Base-by-base conservation (phyloP, 2,329 filamentous ascomycete genomes). In the Graphilbum sp. region DNA sequence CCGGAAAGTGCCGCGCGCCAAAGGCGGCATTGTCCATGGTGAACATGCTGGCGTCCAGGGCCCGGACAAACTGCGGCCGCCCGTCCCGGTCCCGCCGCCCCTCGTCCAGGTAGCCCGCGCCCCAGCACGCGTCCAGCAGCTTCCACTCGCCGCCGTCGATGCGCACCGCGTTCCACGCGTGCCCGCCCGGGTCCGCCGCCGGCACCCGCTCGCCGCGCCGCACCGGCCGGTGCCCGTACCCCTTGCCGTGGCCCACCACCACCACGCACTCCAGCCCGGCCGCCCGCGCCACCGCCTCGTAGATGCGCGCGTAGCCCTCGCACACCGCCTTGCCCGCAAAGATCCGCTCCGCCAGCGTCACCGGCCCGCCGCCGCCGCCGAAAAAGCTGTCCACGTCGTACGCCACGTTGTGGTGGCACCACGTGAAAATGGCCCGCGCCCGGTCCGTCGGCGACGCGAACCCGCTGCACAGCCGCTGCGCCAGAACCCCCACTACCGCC, bases 161-260 rank as follows among this genome's bases (percentile, higher is more conserved):
- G 37, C 75, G 70, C 7, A 95, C 84, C 0, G 82, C 87, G 51
- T 94, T 95, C 90, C 90, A 95, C 0, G 90, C 88, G 56, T 96
- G 88, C 1, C 72, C 71, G 5, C 60, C 66, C 0, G 70, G 60
- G 37, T 76, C 62, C 17, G 67, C 69, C 0, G 73, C 67, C 2
- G 87, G 87, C 0, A 79, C 54, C 0, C 69, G 61, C 37, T 80
- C 65, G 4, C 80, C 81, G 0, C 74, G 67, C 30, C 66, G 61
- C 8, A 86, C 58, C 0, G 74, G 57, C 0, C 53, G 55, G 56
- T 86, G 78, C 1, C 86, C 83, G 47, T 69, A 88, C 0, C 90
- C 90, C 56, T 96, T 96, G 25, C 87, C 84, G 47, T 90, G 80
- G 2, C 88, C 86, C 2, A 63, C 60, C 2, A 94, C 64, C 1